phyloP scores from a whole-genome alignment of 345 rosid genomes.

The Raphanus raphanistrum region DNA sequence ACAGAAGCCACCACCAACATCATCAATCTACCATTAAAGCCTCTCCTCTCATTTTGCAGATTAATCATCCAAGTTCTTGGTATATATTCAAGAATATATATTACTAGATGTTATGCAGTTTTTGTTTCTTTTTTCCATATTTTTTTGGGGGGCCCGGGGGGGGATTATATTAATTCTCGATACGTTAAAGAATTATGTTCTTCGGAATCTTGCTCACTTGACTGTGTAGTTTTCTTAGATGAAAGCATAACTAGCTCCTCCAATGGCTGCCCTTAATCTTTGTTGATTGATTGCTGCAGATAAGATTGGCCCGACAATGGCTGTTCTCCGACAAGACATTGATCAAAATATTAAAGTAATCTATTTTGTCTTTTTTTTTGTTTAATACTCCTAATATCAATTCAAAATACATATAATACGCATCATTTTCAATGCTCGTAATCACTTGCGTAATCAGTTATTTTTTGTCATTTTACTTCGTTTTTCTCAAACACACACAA shows the following conservation, averaged over 20 bases:
- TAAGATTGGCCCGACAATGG: constrained; percentile 97
- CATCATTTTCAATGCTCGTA: constrained; percentile 38
- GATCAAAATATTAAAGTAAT: constrained; percentile 76
- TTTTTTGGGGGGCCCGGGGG: background rate
- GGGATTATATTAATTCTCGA: background rate
- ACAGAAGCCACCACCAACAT: constrained; percentile 33
- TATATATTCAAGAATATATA: constrained; percentile 15
- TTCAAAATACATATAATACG: background rate
- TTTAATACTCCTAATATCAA: background rate
- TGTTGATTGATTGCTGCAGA: constrained; percentile 61
- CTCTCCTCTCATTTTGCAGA: constrained; percentile 62
- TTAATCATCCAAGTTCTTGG: constrained; percentile 85
- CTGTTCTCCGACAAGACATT: constrained; percentile 84
- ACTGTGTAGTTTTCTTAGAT: constrained; percentile 1
- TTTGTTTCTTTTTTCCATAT: background rate
- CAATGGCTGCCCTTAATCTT: constrained; percentile 26
- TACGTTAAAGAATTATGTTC: background rate
- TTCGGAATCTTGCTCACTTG: background rate
- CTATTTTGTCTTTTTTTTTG: background rate
- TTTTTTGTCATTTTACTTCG: background rate
- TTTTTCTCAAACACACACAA: background rate
- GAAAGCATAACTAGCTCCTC: constrained; percentile 11
- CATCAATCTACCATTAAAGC: constrained; percentile 56
- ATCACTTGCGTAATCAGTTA: constrained; percentile 33
- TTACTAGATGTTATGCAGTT: background rate